Evolutionary conservation across 805 yeast species (phyloP).

Genomic region (Nakazawaea sp.): DNA sequence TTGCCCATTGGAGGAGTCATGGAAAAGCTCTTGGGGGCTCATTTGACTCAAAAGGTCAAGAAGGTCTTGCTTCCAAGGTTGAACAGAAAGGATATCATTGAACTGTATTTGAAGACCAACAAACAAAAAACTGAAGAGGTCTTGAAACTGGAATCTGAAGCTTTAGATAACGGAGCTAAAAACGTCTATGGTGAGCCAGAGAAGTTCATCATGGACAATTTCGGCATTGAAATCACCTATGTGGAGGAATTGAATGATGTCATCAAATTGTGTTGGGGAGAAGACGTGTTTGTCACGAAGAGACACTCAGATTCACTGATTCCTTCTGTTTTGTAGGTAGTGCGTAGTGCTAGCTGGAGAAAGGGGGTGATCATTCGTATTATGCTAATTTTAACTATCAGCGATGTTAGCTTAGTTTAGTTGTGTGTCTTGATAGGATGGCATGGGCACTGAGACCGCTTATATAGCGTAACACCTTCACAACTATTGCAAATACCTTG

Average conservation of each 20-base stretch:
- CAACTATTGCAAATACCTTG: too few relatives aligned
- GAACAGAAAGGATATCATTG: slow-evolving; percentile 63
- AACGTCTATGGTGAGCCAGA: slow-evolving; percentile 37
- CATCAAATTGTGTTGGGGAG: slow-evolving; percentile 62
- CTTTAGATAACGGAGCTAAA: slow-evolving; percentile 12
- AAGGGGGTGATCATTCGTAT: too few relatives aligned
- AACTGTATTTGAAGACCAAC: slow-evolving; percentile 35
- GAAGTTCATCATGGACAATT: slow-evolving; percentile 39
- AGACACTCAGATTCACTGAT: too few relatives aligned
- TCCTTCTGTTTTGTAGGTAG: too few relatives aligned
- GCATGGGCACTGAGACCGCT: too few relatives aligned
- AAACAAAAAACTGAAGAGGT: slow-evolving; percentile 12
- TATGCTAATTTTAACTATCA: too few relatives aligned
- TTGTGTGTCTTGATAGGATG: too few relatives aligned
- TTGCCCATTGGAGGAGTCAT: slow-evolving; percentile 79
- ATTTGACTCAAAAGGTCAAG: slow-evolving; percentile 50
- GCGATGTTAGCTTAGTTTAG: too few relatives aligned
- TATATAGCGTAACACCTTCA: too few relatives aligned
- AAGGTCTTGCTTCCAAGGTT: slow-evolving; percentile 65
- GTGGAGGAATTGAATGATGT: slow-evolving; percentile 80
- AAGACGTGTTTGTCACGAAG: too few relatives aligned
- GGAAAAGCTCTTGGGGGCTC: slow-evolving; percentile 76
- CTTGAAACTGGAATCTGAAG: slow-evolving; percentile 20
- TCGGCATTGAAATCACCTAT: slow-evolving; percentile 54
- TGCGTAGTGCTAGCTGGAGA: too few relatives aligned